Evolutionary conservation across 768 basidiomycete species (phyloP).

Genomic region (Hypholoma fasciculare): DNA sequence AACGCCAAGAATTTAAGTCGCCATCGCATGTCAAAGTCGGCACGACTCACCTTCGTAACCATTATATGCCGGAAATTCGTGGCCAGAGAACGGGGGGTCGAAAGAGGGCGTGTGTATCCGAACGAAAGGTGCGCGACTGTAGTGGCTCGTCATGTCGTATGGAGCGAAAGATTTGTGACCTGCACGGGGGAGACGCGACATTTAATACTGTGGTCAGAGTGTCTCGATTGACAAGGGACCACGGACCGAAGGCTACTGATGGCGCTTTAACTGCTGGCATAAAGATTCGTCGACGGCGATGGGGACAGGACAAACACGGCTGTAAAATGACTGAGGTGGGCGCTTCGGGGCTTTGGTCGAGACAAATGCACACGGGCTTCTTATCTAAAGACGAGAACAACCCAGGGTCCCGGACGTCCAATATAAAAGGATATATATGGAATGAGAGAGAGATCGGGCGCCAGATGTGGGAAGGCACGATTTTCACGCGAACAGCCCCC

Average conservation of each 20-base stretch:
- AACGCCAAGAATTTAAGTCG: background rate
- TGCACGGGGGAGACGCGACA: background rate
- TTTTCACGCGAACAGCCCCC: conserved; percentile 35
- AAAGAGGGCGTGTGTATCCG: conserved; percentile 21
- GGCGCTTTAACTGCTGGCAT: conserved; percentile 21
- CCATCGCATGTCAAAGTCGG: no score
- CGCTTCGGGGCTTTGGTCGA: conserved; percentile 22
- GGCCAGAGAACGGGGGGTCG: conserved; percentile 14
- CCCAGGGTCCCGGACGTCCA: conserved; percentile 29
- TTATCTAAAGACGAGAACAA: conserved; percentile 31
- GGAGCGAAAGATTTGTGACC: conserved; percentile 18
- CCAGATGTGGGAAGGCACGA: conserved; percentile 29
- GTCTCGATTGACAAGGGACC: conserved; percentile 17
- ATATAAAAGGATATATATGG: conserved; percentile 26
- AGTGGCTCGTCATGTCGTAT: conserved; percentile 16
- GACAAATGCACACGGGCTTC: conserved; percentile 16
- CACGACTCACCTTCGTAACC: background rate
- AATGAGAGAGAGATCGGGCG: conserved; percentile 28
- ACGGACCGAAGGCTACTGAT: conserved; percentile 20
- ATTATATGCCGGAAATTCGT: conserved; percentile 16
- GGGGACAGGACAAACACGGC: conserved; percentile 6
- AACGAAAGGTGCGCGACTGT: conserved; percentile 19
- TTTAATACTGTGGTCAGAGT: conserved; percentile 13
- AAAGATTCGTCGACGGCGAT: conserved; percentile 2
- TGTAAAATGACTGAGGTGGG: conserved; percentile 15